Evolutionary conservation across 768 basidiomycete genomes (phyloP).

Genomic region (Glaciozyma antarctica): DNA sequence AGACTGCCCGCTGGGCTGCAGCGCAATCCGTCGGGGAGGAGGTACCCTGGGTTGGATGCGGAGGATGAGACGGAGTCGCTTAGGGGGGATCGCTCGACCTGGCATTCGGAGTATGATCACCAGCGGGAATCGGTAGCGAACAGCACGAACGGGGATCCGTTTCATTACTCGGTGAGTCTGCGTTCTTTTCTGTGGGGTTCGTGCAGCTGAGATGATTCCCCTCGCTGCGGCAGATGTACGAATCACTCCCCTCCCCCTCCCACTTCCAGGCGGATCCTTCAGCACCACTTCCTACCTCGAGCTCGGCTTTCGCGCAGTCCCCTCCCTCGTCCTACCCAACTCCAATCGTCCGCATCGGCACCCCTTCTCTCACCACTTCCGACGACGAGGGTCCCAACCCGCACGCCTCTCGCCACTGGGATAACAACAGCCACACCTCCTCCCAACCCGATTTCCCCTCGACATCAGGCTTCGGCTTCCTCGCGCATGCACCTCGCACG

Average conservation of each 20-base stretch:
- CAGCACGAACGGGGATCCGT: slow-evolving; percentile 6
- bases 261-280: background rate
- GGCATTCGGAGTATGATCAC: slow-evolving; percentile 11
- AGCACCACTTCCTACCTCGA: background rate
- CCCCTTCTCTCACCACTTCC: slow-evolving; percentile 4
- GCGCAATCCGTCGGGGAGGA: slow-evolving; percentile 18
- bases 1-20: background rate
- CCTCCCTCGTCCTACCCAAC: background rate
- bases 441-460: background rate
- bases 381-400: slow-evolving; percentile 1
- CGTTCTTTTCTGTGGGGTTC: no score
- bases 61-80: slow-evolving; percentile 13
- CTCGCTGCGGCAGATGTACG: slow-evolving; percentile 10
- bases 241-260: slow-evolving; percentile 1
- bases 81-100: slow-evolving; percentile 13
- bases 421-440: background rate
- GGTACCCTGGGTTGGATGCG: slow-evolving; percentile 19
- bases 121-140: background rate
- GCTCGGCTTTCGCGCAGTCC: background rate
- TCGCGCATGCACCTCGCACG: background rate
- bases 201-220: background rate
- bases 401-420: slow-evolving; percentile 7
- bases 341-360: slow-evolving; percentile 13
- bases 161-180: slow-evolving; percentile 18
- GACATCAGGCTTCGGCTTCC: background rate